phyloP scores from a whole-genome alignment of 2,329 filamentous ascomycete species.

The Fusarium sp. region DNA sequence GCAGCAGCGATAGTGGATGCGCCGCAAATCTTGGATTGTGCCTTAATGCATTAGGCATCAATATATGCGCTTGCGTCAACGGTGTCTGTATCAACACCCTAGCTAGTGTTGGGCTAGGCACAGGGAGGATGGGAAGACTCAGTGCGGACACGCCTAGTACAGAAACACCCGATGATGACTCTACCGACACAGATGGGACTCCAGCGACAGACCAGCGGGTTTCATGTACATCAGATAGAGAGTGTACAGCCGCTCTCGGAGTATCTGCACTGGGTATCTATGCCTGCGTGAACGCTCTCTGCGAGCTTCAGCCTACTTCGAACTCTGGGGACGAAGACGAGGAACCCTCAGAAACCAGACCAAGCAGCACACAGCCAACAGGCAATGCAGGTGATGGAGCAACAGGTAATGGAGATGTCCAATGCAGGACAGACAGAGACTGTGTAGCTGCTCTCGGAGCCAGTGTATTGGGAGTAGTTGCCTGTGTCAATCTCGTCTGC shows the following conservation, averaged over 20 bases:
- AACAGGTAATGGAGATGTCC: neutral
- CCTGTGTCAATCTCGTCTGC: conserved; percentile 7
- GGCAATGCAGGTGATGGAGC: neutral
- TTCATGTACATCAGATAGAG: too few relatives aligned
- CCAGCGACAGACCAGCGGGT: too few relatives aligned
- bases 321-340: too few relatives aligned
- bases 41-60: neutral
- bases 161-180: too few relatives aligned
- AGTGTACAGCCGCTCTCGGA: too few relatives aligned
- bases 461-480: neutral
- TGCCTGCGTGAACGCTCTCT: too few relatives aligned
- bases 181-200: too few relatives aligned
- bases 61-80: neutral
- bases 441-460: conserved; percentile 2
- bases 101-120: neutral
- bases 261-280: too few relatives aligned
- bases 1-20: neutral
- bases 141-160: too few relatives aligned
- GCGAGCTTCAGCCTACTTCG: too few relatives aligned
- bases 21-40: neutral
- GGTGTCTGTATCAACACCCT: neutral
- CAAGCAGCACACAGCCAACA: neutral
- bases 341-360: neutral
- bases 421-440: conserved; percentile 11
- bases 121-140: neutral